Conservation (phyloP, 108 stramenopile genomes). For the Nitzschia putrida region DNA sequence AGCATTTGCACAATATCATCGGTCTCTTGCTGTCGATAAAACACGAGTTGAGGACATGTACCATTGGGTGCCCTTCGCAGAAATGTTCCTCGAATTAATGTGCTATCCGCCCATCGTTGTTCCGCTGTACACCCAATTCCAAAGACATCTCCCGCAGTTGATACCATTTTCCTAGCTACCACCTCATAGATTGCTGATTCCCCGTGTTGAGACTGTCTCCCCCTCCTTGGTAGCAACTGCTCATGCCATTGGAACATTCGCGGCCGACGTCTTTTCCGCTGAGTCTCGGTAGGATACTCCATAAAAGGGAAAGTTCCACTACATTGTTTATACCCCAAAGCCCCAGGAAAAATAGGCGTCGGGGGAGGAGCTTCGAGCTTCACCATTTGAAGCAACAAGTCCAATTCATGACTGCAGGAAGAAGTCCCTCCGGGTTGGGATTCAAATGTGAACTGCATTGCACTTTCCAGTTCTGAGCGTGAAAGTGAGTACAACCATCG, state of each 20-base stretch:
- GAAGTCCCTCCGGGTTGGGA: background rate
- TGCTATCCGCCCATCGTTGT: constrained; percentile 40
- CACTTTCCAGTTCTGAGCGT: constrained; percentile 24
- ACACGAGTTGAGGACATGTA: constrained; percentile 5
- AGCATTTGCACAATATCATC: constrained; percentile 40
- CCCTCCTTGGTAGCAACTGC: background rate
- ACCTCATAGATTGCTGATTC: constrained; percentile 20
- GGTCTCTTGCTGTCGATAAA: constrained; percentile 8
- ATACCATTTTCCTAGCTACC: constrained; percentile 37
- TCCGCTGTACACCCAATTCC: constrained; percentile 47
- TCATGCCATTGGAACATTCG: constrained; percentile 28
- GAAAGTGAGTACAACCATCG: constrained; percentile 33
- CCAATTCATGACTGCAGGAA: constrained; percentile 47
- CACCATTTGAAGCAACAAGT: constrained; percentile 50
- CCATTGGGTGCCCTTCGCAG: constrained; percentile 1
- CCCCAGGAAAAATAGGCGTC: constrained; percentile 59
- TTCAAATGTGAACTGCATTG: constrained; percentile 39
- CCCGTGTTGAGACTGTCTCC: background rate
- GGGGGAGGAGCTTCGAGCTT: constrained; percentile 49
- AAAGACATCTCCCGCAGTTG: constrained; percentile 42
- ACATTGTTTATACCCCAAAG: constrained; percentile 37
- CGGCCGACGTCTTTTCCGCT: constrained; percentile 19
- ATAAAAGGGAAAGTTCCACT: background rate
- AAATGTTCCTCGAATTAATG: constrained; percentile 28
- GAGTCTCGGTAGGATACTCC: background rate